These are phyloP conservation scores for Aspergillus pseudoglaucus DNA, from an alignment of 2,329 filamentous ascomycete species.

Conservation along the genomic window DNA sequence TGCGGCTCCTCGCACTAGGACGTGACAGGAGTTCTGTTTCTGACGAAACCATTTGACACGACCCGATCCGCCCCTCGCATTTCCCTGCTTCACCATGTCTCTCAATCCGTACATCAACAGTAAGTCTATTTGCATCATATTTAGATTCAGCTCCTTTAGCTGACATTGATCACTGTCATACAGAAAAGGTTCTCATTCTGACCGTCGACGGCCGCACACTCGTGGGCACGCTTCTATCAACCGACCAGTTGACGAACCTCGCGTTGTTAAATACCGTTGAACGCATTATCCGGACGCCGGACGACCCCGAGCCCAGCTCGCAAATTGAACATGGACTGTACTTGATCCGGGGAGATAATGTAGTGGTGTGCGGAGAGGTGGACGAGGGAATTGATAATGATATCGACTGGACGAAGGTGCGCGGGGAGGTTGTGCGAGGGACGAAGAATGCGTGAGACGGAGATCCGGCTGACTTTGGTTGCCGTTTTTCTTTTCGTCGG, in stretches of 20 bases:
- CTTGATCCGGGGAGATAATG: constrained; percentile 88
- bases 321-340: constrained; percentile 83
- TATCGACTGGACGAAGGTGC: constrained; percentile 90
- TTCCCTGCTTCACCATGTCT: constrained; percentile 39
- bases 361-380: constrained; percentile 80
- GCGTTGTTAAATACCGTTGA: constrained; percentile 79
- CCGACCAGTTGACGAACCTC: constrained; percentile 88
- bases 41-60: background rate
- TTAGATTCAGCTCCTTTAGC: background rate
- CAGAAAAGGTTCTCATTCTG: constrained; percentile 87
- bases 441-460: constrained; percentile 65
- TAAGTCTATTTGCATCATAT: constrained; percentile 25
- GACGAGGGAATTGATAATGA: constrained; percentile 82
- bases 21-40: background rate
- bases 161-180: background rate
- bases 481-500: background rate
- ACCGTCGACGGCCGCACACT: constrained; percentile 87
- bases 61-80: background rate
- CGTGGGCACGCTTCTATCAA: constrained; percentile 73
- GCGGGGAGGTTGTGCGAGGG: constrained; percentile 72
- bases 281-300: constrained; percentile 78
- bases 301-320: constrained; percentile 73
- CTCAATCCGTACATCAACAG: constrained; percentile 50
- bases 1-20: background rate
- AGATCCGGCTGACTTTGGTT: background rate